These are phyloP conservation scores for Deakozyma indianensis DNA, from an alignment of 805 yeast genomes.

Conservation along the genomic window DNA sequence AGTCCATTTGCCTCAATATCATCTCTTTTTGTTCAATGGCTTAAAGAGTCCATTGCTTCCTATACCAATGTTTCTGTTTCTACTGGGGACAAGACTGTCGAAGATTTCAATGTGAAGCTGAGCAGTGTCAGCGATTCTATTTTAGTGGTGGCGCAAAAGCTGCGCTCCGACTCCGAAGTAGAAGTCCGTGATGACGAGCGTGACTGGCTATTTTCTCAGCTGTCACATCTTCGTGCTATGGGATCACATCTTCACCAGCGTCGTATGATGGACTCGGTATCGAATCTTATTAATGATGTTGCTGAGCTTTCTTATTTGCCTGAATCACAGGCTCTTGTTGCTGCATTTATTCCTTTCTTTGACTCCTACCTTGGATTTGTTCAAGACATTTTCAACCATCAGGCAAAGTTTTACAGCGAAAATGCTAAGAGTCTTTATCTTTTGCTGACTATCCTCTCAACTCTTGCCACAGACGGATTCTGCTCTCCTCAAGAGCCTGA, in stretches of 20 bases:
- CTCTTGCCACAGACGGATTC: slow-evolving; percentile 68
- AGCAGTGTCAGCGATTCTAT: slow-evolving; percentile 43
- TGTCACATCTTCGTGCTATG: not conserved
- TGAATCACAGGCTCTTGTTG: slow-evolving; percentile 30
- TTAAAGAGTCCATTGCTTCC: slow-evolving; percentile 14
- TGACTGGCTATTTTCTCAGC: not conserved
- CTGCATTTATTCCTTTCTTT: slow-evolving; percentile 49
- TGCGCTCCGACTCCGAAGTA: slow-evolving; percentile 11
- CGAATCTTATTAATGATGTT: not conserved
- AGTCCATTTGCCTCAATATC: slow-evolving; percentile 18
- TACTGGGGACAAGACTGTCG: slow-evolving; percentile 6
- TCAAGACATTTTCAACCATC: slow-evolving; percentile 28
- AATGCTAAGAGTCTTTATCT: slow-evolving; percentile 49
- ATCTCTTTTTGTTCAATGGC: slow-evolving; percentile 21
- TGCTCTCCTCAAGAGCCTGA: slow-evolving; percentile 77
- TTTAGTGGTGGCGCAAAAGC: slow-evolving; percentile 52
- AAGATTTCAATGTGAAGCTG: slow-evolving; percentile 27
- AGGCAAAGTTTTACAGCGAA: slow-evolving; percentile 34
- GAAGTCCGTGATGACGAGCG: slow-evolving; percentile 14
- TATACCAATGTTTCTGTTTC: slow-evolving; percentile 27
- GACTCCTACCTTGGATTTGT: slow-evolving; percentile 43
- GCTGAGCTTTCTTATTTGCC: slow-evolving; percentile 13
- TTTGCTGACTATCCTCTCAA: slow-evolving; percentile 39
- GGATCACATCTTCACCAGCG: slow-evolving; percentile 13
- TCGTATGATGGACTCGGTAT: not conserved